Evolutionary conservation across 2,329 filamentous ascomycete species (phyloP), one percentile per base, ranked within the genome.

Genomic region (Pyrenophora tritici-repentis): DNA sequence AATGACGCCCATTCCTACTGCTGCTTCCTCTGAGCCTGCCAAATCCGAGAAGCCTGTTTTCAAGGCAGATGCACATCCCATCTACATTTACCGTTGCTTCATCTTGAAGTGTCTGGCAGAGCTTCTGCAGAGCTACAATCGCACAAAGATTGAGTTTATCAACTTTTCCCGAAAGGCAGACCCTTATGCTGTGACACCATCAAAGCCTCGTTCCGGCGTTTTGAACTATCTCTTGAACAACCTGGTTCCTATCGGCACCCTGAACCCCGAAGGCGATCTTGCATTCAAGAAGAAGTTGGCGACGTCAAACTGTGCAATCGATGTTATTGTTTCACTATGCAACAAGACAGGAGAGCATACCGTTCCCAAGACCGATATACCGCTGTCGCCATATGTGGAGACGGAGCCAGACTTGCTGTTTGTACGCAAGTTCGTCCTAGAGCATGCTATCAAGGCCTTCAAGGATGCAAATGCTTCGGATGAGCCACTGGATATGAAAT

Each of bases 61-160:
- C 81, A 97, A 96, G 75, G 80, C 90, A 1, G 91, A 96, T 42
- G 89, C 97, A 29, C 91, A 99, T 71, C 91, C 92, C 0, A 97
- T 96, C 53, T 99, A 96, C 75, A 87, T 97, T 45, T 99, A 97
- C 69, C 86, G 94, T 40, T 97, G 93, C 76, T 97, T 97, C 78
- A 78, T 99, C 43, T 82, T 99, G 26, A 91, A 94, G 69, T 96
- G 92, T 66, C 79, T 99, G 33, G 87, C 91, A 0, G 94, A 99
- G 73, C 83, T 99, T 12, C 80, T 99, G 12, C 86, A 89, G 50
- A 95, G 89, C 66, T 99, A 97, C 76, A 96, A 91, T 62, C 86
- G 91, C 46, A 90, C 91, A 7, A 99, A 99, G 80, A 85, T 99
- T 36, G 95, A 99, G 71, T 97, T 99, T 71, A 97, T 99, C 78